phyloP scores from a whole-genome alignment of 208 protist species.

The Zelonia costaricensis region DNA sequence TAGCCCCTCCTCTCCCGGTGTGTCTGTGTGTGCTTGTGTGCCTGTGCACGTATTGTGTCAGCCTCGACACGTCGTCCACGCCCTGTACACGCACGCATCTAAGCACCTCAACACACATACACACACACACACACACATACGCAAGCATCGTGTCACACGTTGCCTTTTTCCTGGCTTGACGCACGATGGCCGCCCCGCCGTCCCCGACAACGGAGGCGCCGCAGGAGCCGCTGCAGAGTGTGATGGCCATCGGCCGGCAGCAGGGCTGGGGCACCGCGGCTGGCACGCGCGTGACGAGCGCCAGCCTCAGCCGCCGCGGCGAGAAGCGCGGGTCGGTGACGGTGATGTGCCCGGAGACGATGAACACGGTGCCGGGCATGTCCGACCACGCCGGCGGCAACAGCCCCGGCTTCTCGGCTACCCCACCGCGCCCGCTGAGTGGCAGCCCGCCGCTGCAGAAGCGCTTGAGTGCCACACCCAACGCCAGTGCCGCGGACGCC shows the following conservation, averaged over 20 bases:
- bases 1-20: neutral
- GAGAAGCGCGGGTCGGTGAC: neutral
- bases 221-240: neutral
- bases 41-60: neutral
- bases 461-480: too few species aligned
- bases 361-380: neutral
- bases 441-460: too few species aligned
- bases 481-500: too few species aligned
- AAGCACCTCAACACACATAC: neutral
- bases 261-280: slow-evolving; percentile 8
- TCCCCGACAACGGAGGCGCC: neutral
- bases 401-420: too few species aligned
- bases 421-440: too few species aligned
- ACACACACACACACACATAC: neutral
- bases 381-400: too few species aligned
- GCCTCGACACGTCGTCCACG: neutral
- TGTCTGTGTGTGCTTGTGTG: neutral
- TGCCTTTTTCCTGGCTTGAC: neutral
- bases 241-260: slow-evolving; percentile 1
- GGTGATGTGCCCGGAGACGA: neutral
- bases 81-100: too few species aligned
- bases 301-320: neutral
- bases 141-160: too few species aligned
- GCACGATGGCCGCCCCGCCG: neutral
- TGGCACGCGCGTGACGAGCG: neutral